phyloP scores from a whole-genome alignment of 495 filamentous ascomycete species.

The Hyphodiscus hymeniophilus region DNA sequence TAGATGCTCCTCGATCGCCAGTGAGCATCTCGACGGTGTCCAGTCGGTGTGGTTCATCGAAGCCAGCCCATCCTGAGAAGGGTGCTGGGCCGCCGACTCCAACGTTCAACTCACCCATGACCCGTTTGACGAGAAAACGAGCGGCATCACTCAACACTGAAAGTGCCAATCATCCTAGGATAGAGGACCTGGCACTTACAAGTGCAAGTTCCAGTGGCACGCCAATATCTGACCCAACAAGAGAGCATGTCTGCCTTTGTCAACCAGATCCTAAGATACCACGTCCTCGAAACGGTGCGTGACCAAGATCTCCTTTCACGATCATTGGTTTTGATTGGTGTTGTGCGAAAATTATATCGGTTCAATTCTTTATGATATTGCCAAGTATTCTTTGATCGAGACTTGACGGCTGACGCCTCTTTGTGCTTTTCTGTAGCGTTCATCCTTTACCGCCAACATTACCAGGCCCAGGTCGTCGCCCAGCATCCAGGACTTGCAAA shows the following conservation, averaged over 20 bases:
- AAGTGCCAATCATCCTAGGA: constrained; percentile 33
- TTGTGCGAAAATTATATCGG: constrained; percentile 9
- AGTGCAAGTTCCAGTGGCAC: constrained; percentile 27
- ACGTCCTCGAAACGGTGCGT: constrained; percentile 88
- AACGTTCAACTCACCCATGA: constrained; percentile 13
- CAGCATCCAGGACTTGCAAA: constrained; percentile 86
- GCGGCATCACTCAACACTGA: constrained; percentile 40
- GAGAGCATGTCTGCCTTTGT: constrained; percentile 73
- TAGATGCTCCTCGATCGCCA: constrained; percentile 16
- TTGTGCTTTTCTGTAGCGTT: constrained; percentile 59
- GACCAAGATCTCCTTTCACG: constrained; percentile 11
- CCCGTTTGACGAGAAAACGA: constrained; percentile 32
- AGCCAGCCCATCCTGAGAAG: constrained; percentile 14
- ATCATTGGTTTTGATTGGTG: constrained; percentile 17
- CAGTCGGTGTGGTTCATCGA: constrained; percentile 16
- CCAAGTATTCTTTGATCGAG: constrained; percentile 12
- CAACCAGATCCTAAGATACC: constrained; percentile 91
- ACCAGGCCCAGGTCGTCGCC: constrained; percentile 72
- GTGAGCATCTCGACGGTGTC: constrained; percentile 19
- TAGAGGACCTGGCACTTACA: constrained; percentile 32
- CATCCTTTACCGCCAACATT: constrained; percentile 93
- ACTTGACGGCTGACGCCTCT: constrained; percentile 11
- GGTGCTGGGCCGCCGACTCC: constrained; percentile 7
- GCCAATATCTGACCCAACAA: constrained; percentile 22
- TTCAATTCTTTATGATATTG: constrained; percentile 20